Conservation (phyloP, 495 filamentous ascomycete genomes). For the Aspergillus campestris region DNA sequence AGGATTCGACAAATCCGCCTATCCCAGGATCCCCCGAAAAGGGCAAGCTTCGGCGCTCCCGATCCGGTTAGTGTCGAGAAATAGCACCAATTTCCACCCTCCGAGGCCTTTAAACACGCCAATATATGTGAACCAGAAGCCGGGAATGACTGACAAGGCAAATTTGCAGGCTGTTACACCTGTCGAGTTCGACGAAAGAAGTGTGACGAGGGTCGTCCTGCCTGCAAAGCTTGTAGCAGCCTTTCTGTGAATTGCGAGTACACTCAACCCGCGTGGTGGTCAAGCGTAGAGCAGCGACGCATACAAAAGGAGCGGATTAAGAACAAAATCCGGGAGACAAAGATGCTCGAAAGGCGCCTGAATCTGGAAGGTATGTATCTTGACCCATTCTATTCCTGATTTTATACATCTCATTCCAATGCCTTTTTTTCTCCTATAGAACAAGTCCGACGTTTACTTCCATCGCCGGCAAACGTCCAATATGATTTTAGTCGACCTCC, state of each 20-base stretch:
- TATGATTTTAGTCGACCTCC: slow-evolving; percentile 1
- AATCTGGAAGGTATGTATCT: slow-evolving; percentile 28
- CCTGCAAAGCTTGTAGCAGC: slow-evolving; percentile 78
- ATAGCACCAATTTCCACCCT: neutral
- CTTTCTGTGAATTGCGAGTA: slow-evolving; percentile 82
- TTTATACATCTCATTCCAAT: too few species aligned
- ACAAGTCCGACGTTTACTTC: slow-evolving; percentile 3
- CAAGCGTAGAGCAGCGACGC: slow-evolving; percentile 68
- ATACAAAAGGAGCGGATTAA: slow-evolving; percentile 88
- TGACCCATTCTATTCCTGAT: neutral
- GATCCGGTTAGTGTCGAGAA: slow-evolving; percentile 3
- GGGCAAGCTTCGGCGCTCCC: slow-evolving; percentile 5
- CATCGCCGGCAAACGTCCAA: slow-evolving; percentile 50
- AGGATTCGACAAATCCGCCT: too few species aligned
- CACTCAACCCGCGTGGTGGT: slow-evolving; percentile 92
- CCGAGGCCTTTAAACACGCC: neutral
- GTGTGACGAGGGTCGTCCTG: slow-evolving; percentile 83
- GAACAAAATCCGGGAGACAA: slow-evolving; percentile 87
- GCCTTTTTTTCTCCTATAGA: too few species aligned
- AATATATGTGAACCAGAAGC: neutral
- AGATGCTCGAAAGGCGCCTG: slow-evolving; percentile 68
- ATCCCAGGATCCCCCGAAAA: too few species aligned
- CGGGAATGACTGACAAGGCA: slow-evolving; percentile 15
- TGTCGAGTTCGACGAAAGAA: slow-evolving; percentile 93
- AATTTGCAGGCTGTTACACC: slow-evolving; percentile 80